Base-by-base conservation (phyloP, 495 filamentous ascomycete species). In the Penicillium turbatum region DNA sequence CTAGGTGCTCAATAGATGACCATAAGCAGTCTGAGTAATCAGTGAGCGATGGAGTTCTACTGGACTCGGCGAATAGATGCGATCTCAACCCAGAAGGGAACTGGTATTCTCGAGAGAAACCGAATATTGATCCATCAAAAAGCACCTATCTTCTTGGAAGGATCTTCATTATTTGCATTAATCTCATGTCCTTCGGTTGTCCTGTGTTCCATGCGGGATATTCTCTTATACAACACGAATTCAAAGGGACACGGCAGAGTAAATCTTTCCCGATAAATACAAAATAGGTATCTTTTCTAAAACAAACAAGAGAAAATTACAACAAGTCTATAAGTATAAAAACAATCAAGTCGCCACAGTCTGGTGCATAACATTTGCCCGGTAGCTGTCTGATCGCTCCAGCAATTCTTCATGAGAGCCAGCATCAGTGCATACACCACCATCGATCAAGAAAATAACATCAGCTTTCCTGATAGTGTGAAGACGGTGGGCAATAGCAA, bases 401-500 rank as follows among this genome's bases (percentile, higher is more conserved):
- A 90, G 60, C 62, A 92, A 61, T 60, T 89, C 85, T 7, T 76
- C 74, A 65, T 90, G 89, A 39, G 80, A 82, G 4, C 89, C 89
- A 34, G 66, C 62, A 55, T 91, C 87, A 42, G 87, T 76, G 52
- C 86, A 79, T 34, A 61, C 64, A 0, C 88, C 88, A 5, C 73
- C 77, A 53, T 90, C 85, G 53, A 95, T 79, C 59, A 89, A 80
- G 56, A 89, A 84, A 41, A 93, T 95, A 9, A 78, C 67, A 67
- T 92, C 85, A 1, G 88, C 88, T 57, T 84, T 84, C 24, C 80
- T 76, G 19, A 93, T 85, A n/a, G 88, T 92, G 17, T 77, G 76
- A 40, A 93, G 66, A 2, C 89, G 74, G 70, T 95, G 90, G n/a
- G 89, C 89, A 45, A 92, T 84, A 5, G 82, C 86, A 36, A 92